These are phyloP conservation scores for Penicillium corylophilum DNA, from an alignment of 2,329 filamentous ascomycete genomes.

Conservation along the genomic window DNA sequence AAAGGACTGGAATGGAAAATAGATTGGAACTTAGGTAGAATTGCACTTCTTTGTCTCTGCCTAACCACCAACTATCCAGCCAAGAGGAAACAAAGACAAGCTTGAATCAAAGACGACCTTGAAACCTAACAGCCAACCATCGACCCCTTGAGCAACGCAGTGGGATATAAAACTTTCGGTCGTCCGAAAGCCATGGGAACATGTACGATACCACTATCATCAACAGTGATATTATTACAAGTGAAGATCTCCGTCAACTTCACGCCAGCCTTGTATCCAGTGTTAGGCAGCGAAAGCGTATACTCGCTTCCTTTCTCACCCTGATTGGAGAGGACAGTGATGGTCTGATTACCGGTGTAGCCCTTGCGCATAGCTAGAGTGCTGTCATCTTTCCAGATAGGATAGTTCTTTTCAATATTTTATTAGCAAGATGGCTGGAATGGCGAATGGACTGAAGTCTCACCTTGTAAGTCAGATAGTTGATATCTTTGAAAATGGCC, in stretches of 20 bases:
- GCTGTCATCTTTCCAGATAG: slow-evolving; percentile 46
- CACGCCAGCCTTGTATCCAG: slow-evolving; percentile 22
- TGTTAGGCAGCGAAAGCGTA: slow-evolving; percentile 21
- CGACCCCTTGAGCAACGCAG: slow-evolving; percentile 9
- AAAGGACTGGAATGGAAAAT: too few relatives aligned
- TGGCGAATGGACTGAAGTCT: background rate
- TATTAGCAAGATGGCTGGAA: slow-evolving; percentile 27
- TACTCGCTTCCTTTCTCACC: slow-evolving; percentile 31
- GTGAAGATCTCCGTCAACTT: slow-evolving; percentile 29
- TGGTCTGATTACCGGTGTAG: slow-evolving; percentile 41
- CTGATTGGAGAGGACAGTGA: slow-evolving; percentile 46
- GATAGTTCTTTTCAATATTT: slow-evolving; percentile 42
- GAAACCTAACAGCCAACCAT: slow-evolving; percentile 10
- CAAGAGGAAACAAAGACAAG: too few relatives aligned
- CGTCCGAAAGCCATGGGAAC: slow-evolving; percentile 46
- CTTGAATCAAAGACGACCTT: too few relatives aligned
- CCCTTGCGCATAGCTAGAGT: slow-evolving; percentile 47
- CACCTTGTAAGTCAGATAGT: slow-evolving; percentile 45
- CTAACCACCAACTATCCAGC: background rate
- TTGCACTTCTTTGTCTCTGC: too few relatives aligned
- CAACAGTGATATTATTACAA: slow-evolving; percentile 47
- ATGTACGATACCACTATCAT: slow-evolving; percentile 43
- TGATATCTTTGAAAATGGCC: slow-evolving; percentile 35
- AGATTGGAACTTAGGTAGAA: too few relatives aligned
- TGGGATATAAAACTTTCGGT: slow-evolving; percentile 40